These are phyloP conservation scores for Holtermannia corniformis DNA, from an alignment of 768 basidiomycete species.

Conservation along the genomic window DNA sequence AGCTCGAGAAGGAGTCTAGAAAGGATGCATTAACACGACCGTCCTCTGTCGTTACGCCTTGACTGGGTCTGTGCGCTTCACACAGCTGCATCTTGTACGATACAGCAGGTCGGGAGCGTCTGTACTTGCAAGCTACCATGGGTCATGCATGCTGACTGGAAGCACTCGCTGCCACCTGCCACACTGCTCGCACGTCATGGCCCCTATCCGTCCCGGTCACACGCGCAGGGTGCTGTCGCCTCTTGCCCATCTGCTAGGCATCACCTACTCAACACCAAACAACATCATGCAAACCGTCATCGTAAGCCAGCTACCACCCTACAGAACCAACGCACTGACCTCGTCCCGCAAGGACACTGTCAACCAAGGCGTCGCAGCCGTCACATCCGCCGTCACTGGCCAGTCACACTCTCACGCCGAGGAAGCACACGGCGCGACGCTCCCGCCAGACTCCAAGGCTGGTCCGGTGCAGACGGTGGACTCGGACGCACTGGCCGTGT, in stretches of 20 bases:
- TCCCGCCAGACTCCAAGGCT: conserved; percentile 23
- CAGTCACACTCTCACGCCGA: conserved; percentile 22
- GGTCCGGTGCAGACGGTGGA: conserved; percentile 21
- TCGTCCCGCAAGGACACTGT: conserved; percentile 2
- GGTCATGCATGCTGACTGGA: no score
- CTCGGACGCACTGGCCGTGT: conserved; percentile 23
- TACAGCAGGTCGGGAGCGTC: no score
- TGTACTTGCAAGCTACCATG: no score
- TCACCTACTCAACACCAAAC: background rate
- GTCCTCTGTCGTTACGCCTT: no score
- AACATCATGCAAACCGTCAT: background rate
- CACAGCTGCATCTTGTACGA: no score
- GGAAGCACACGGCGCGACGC: conserved; percentile 5
- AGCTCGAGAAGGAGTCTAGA: no score
- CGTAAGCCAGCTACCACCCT: background rate
- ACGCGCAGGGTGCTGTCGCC: background rate
- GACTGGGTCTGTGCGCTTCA: no score
- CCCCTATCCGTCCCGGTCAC: background rate
- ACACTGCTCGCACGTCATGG: background rate
- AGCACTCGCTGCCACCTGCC: no score
- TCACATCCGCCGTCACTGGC: background rate
- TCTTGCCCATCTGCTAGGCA: background rate
- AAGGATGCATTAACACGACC: no score
- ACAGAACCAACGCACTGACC: conserved; percentile 3
- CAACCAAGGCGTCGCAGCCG: background rate